Evolutionary conservation across 2,329 filamentous ascomycete species (phyloP).

Genomic region (Calonectria pseudoturangicola): DNA sequence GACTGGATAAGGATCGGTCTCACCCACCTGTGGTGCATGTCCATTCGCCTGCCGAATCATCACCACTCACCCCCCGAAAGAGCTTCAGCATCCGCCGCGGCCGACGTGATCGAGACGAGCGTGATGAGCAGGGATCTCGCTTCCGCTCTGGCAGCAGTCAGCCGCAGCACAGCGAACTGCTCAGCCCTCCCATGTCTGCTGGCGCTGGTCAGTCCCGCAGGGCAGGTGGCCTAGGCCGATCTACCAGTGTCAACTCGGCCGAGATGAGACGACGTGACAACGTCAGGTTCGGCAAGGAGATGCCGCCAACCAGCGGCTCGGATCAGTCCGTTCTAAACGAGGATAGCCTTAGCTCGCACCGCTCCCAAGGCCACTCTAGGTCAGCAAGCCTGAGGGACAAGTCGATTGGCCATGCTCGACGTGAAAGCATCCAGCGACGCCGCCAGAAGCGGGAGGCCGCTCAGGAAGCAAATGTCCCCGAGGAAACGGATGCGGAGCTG

Average conservation of each 20-base stretch:
- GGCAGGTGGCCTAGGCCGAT: conserved; percentile 83
- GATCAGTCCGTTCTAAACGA: conserved; percentile 81
- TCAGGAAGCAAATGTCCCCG: conserved; percentile 86
- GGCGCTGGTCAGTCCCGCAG: conserved; percentile 74
- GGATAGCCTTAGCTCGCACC: conserved; percentile 70
- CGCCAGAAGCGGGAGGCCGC: conserved; percentile 83
- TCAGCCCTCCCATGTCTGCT: conserved; percentile 82
- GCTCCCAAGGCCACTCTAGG: conserved; percentile 70
- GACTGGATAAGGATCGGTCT: conserved; percentile 77
- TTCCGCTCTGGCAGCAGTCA: conserved; percentile 77
- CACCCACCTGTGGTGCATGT: conserved; percentile 85
- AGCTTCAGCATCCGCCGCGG: conserved; percentile 88
- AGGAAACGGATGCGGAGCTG: conserved; percentile 91
- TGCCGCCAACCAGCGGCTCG: conserved; percentile 85
- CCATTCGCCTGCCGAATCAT: conserved; percentile 82
- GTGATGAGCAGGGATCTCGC: conserved; percentile 69
- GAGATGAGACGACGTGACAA: conserved; percentile 82
- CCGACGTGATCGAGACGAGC: conserved; percentile 73
- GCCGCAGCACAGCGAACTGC: conserved; percentile 84
- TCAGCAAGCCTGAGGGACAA: conserved; percentile 84
- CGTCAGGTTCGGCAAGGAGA: conserved; percentile 73
- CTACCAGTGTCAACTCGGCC: conserved; percentile 93
- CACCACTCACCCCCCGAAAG: conserved; percentile 80
- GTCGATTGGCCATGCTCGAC: conserved; percentile 90
- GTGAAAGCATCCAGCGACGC: conserved; percentile 93